Base-by-base conservation (phyloP, 306 rosid genomes). In the Quercus aquifolioides region DNA sequence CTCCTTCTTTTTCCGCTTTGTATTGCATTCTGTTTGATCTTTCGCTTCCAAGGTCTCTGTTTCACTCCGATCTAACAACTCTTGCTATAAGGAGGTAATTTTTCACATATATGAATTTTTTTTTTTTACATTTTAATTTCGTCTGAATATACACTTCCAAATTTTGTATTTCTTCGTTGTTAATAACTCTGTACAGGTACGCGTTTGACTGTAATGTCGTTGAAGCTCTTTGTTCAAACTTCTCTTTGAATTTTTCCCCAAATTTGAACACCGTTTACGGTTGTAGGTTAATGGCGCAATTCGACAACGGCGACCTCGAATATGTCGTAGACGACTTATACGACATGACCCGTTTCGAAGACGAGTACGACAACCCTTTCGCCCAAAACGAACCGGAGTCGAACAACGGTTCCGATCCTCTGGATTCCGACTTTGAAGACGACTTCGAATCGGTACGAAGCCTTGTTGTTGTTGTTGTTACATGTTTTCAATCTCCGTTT, bases 251-350 rank as follows among this genome's bases (percentile, higher is more conserved):
- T 8, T 41, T 41, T 41, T 12, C 46, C 12, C 46, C 46, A 41
- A 8, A 41, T 41, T 41, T 41, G 46, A 41, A 41, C 12, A 8
- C 46, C 46, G 46, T 41, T 41, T 41, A 41, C 46, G 46, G 46
- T 41, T 41, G 46, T 8, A 41, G 46, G 46, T 41, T 18, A 49
- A 94, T 94, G 98, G 93, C 84, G 62, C 90, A 87, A 11, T 91
- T 92, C 74, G 81, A 76, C 72, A 85, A 91, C 87, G 94, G 86
- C 21, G 97, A 92, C 74, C 94, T 92, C 54, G 93, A 89, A 9
- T 91, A 84, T 81, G 74, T 85, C 17, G 83, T 69, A 21, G 86
- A 82, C 46, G 85, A 86, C 69, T 87, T 83, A 55, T 83, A 19
- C 83, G 88, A 85, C 73, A 63, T 80, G 79, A 21, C 78, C 14